phyloP scores from a whole-genome alignment of 108 stramenopile species.

The Discostella pseudostelligera region DNA sequence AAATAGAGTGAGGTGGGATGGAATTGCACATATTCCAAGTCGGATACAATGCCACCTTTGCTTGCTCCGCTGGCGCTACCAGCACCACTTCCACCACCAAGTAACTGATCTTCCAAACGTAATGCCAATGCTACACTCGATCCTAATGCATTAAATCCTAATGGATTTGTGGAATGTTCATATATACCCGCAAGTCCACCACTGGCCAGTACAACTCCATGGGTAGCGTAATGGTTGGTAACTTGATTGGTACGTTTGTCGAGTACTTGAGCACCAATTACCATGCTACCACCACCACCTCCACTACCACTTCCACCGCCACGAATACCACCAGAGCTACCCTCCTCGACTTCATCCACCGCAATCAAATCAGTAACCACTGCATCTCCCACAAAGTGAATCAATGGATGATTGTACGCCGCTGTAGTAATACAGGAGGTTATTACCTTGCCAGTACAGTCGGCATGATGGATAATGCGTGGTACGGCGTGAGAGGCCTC shows the following conservation, averaged over 20 bases:
- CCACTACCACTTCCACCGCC: not conserved
- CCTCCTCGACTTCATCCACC: constrained; percentile 28
- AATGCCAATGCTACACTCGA: constrained; percentile 82
- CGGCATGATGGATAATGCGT: constrained; percentile 87
- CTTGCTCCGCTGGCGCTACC: not conserved
- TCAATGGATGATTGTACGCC: constrained; percentile 77
- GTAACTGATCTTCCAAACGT: constrained; percentile 22
- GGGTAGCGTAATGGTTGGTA: constrained; percentile 40
- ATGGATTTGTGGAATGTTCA: constrained; percentile 92
- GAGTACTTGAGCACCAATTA: constrained; percentile 47
- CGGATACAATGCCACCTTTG: constrained; percentile 42
- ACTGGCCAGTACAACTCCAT: constrained; percentile 84
- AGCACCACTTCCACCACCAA: not conserved
- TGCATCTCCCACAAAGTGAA: constrained; percentile 72
- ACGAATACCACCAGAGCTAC: too few relatives aligned
- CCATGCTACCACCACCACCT: not conserved
- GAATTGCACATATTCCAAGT: constrained; percentile 96
- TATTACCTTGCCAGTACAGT: constrained; percentile 89
- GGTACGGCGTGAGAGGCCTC: constrained; percentile 92
- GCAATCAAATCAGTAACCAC: constrained; percentile 86
- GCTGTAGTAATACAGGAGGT: constrained; percentile 84
- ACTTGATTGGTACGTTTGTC: constrained; percentile 15
- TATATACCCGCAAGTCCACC: constrained; percentile 92
- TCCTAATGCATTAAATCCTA: constrained; percentile 89
- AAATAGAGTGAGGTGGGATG: constrained; percentile 90